Percentiles rank a stretch among this genome's conserved stretches.
These are phyloP conservation scores for Pyrenochaeta sp. DNA, from an alignment of 2,329 filamentous ascomycete genomes.

Conservation along the genomic window DNA sequence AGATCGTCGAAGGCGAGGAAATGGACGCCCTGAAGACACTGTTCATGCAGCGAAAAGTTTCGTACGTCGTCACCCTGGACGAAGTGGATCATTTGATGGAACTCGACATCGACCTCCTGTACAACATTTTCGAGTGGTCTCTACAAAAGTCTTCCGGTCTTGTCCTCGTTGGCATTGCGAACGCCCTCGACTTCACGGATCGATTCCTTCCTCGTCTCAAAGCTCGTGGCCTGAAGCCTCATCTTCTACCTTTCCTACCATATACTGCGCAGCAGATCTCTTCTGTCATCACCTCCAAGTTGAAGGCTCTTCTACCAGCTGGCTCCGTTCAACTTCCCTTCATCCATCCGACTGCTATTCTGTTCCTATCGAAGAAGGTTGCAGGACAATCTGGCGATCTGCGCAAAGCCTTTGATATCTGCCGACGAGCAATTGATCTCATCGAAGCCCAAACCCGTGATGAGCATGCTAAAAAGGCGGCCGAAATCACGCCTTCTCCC, in stretches of 20 bases:
- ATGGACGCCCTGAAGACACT: conserved; percentile 72
- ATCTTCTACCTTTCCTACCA: conserved; percentile 88
- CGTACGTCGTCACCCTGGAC: conserved; percentile 87
- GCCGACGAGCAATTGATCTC: conserved; percentile 85
- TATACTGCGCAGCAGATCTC: conserved; percentile 90
- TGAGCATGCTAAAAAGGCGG: conserved; percentile 70
- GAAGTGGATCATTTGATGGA: conserved; percentile 95
- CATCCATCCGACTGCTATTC: conserved; percentile 90
- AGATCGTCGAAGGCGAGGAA: conserved; percentile 71
- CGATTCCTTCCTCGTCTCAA: conserved; percentile 93
- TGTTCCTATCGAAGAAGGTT: conserved; percentile 93
- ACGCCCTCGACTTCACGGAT: conserved; percentile 93
- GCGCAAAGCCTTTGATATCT: conserved; percentile 94
- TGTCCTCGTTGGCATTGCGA: conserved; percentile 89
- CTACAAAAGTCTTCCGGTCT: conserved; percentile 80
- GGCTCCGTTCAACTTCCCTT: conserved; percentile 76
- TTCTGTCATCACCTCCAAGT: conserved; percentile 81
- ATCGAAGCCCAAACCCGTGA: conserved; percentile 83
- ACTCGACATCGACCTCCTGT: conserved; percentile 85
- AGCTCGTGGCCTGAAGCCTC: conserved; percentile 87
- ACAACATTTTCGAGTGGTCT: conserved; percentile 97
- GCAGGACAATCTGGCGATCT: conserved; percentile 93
- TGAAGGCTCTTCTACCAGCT: conserved; percentile 74
- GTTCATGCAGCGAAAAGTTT: conserved; percentile 67
- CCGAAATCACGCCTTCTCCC: conserved; percentile 53